phyloP scores from a whole-genome alignment of 73 alveolate species.

The Tetrahymena borealis region DNA sequence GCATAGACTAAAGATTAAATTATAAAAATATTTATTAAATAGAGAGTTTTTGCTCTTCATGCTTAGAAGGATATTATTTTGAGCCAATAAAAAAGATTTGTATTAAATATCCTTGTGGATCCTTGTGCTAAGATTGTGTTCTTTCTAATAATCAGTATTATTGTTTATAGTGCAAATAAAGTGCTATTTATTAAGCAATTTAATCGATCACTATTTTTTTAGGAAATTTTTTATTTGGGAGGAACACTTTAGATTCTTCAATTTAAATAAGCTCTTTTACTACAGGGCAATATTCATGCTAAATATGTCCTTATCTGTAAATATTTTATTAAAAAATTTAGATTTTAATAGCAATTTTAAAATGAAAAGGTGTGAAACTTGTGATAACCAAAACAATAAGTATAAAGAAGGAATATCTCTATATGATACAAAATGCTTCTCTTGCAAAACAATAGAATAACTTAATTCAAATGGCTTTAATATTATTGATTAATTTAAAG shows the following conservation, averaged over 20 bases:
- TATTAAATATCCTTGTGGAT: neutral
- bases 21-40: neutral
- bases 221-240: neutral
- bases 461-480: neutral
- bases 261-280: neutral
- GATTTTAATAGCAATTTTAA: neutral
- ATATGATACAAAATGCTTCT: neutral
- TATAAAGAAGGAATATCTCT: neutral
- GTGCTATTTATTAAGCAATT: neutral
- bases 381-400: neutral
- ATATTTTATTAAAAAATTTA: neutral
- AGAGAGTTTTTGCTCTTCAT: neutral
- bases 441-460: neutral
- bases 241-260: neutral
- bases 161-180: neutral
- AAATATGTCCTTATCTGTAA: neutral
- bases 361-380: neutral
- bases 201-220: neutral
- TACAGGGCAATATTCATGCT: neutral
- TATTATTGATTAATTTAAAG: neutral
- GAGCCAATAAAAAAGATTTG: neutral
- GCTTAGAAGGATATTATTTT: neutral
- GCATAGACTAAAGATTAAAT: neutral
- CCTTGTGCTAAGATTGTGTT: neutral
- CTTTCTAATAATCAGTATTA: neutral